Conservation (phyloP, 495 filamentous ascomycete genomes). For the Neurospora sp. region DNA sequence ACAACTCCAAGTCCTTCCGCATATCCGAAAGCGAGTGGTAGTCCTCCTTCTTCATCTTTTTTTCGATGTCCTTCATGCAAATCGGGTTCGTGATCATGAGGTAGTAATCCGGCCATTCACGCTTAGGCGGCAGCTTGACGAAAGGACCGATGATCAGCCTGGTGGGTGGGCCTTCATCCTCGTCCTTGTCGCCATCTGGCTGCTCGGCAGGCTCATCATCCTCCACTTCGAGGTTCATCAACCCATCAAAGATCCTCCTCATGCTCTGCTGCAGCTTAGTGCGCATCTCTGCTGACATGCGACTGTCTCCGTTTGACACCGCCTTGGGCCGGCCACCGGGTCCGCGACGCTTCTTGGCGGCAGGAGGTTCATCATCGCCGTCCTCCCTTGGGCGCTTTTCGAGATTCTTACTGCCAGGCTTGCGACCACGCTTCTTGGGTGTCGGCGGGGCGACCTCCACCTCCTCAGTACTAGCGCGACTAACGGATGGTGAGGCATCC, state of each 20-base stretch:
- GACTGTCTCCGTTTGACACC: slow-evolving; percentile 15
- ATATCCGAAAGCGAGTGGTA: slow-evolving; percentile 75
- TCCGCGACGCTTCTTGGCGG: slow-evolving; percentile 69
- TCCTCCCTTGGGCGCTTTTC: slow-evolving; percentile 84
- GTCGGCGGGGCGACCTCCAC: slow-evolving; percentile 27
- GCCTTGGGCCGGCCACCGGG: slow-evolving; percentile 56
- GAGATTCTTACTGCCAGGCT: slow-evolving; percentile 51
- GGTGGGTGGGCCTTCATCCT: slow-evolving; percentile 32
- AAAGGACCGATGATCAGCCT: slow-evolving; percentile 90
- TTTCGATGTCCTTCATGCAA: slow-evolving; percentile 84
- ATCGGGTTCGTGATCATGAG: slow-evolving; percentile 84
- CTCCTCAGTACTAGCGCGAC: slow-evolving; percentile 69
- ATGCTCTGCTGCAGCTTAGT: slow-evolving; percentile 63
- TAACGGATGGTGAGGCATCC: slow-evolving; percentile 68
- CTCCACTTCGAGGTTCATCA: slow-evolving; percentile 72
- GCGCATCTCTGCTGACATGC: slow-evolving; percentile 39
- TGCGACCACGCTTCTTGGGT: slow-evolving; percentile 66
- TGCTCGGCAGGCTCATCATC: slow-evolving; percentile 36
- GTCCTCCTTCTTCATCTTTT: slow-evolving; percentile 87
- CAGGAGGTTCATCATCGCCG: slow-evolving; percentile 68
- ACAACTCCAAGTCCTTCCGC: slow-evolving; percentile 65
- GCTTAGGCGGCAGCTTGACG: slow-evolving; percentile 79
- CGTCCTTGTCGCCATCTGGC: slow-evolving; percentile 19
- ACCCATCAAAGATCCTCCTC: slow-evolving; percentile 59
- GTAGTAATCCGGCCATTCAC: slow-evolving; percentile 87